Base-by-base conservation (phyloP, 2,329 filamentous ascomycete genomes). In the Aureobasidium vineae region DNA sequence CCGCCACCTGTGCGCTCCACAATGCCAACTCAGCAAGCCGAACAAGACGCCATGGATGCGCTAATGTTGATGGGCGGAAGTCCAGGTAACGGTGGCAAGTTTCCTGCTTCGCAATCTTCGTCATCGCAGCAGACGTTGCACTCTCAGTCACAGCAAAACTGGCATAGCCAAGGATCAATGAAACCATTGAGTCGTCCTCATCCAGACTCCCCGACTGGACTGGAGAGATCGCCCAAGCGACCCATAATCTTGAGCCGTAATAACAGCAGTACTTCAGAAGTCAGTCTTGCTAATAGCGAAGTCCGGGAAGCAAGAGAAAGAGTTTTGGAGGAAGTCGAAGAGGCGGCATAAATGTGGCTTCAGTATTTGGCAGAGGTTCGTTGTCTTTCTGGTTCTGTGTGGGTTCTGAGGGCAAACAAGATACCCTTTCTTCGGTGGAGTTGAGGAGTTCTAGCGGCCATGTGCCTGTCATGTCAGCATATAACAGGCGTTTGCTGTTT, bases 1-100 rank as follows among this genome's bases (percentile, higher is more conserved):
- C 72, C 75, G 64, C 81, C 84, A 8, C 85, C 88, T 19, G 78
- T 90, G 5, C 87, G 87, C 68, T 90, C 89, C 36, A 88, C 88
- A 0, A 88, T 88, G 66, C 88, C 90, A 69, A 87, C 86, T 26
- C 79, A 85, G 10, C 85, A 90, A 68, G 82, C 81, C 61, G 91
- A 95, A 73, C 90, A 92, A 73, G 91, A 94, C 72, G 91, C 91
- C 6, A 87, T 94, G 54, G 90, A 93, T 73, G 89, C 90, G 0
- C 78, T 95, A 28, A 80, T 94, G 31, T 92, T 93, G 73, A 90
- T 95, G 86, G 92, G 90, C 72, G 63, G 63, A 2, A 65, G 63
- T 57, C 63, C 63, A 21, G 45, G 64, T 19, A 45, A 49, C 31
- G 54, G 33, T 21, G 28, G 53, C 21, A 50, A 52, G 45, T 54